phyloP scores from a whole-genome alignment of 2,329 filamentous ascomycete genomes.

The Albophoma yamanashiensis region DNA sequence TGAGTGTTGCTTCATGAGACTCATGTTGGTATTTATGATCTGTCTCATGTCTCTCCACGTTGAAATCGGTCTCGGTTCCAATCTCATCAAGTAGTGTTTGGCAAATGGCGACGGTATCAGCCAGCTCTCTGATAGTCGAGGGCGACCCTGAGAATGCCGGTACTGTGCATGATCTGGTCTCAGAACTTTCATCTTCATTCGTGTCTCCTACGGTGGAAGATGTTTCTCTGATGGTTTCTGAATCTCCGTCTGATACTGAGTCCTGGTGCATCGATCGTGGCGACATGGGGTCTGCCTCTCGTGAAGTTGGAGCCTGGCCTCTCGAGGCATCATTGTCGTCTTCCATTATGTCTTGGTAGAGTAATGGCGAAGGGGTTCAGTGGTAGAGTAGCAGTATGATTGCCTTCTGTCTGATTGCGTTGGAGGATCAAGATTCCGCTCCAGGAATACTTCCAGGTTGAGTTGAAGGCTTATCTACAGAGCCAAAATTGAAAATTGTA shows the following conservation, averaged over 20 bases:
- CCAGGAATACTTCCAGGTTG: neutral
- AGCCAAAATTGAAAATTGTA: neutral
- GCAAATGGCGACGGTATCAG: neutral
- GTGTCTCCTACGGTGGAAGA: neutral
- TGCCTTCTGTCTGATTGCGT: neutral
- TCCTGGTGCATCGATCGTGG: neutral
- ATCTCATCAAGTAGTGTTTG: neutral
- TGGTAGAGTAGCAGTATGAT: neutral
- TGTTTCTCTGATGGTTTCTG: neutral
- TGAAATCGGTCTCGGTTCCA: neutral
- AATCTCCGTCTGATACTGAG: neutral
- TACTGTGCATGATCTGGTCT: neutral
- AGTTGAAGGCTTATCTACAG: neutral
- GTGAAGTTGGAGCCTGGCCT: neutral
- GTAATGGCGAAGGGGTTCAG: neutral
- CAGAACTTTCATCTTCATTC: neutral
- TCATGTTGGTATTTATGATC: rapidly evolving
- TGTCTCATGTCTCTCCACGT: neutral
- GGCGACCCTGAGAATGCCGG: neutral
- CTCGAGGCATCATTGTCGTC: neutral
- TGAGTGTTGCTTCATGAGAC: neutral
- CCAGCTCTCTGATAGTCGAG: neutral
- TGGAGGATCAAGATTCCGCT: neutral
- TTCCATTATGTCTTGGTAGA: neutral
- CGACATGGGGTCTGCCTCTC: neutral